Evolutionary conservation across 2,329 filamentous ascomycete species (phyloP), one percentile per base, ranked within the genome.

Genomic region (Sporothrix dimorphospora): DNA sequence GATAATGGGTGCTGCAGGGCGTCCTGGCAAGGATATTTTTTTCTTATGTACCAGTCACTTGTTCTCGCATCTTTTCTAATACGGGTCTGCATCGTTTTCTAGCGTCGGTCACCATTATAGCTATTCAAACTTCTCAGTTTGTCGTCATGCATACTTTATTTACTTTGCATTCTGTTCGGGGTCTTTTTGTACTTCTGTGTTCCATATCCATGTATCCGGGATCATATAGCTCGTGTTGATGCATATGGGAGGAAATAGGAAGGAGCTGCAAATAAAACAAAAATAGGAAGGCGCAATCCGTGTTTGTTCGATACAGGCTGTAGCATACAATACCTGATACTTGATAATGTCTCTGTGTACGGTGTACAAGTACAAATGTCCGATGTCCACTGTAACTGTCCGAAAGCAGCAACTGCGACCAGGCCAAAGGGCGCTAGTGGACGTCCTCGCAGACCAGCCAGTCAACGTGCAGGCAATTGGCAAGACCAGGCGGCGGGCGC

Each of bases 401-500:
- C 34, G n/a, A 63, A 63, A 65, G n/a, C 42, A 66, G 63, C 63
- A 66, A 19, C 16, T 47, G 61, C 16, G 63, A n/a, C 63, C 63
- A 49, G 9, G n/a, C 55, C 30, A 59, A 40, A 40, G 1, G 11
- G 38, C 63, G 63, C 63, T 66, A 66, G 45, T 40, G 45, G 14
- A 27, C 11, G 9, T 9, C 19, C 30, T 9, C 9, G n/a, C 12
- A 2, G 24, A 6, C 59, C 45, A 69, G 70, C 72, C 71, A 74
- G 53, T 75, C 65, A 74, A 27, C 51, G 67, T 61, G 19, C 38
- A 53, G 53, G 24, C 55, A 72, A 70, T 72, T 69, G 16, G 21
- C 14, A 68, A 69, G 51, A 67, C 9, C 24, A 53, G 63, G 19
- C 14, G 34, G 7, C 55, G n/a, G 14, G 11, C 30, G 19, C 16